phyloP scores from a whole-genome alignment of 495 filamentous ascomycete genomes.

The Penicillium flavigenum region DNA sequence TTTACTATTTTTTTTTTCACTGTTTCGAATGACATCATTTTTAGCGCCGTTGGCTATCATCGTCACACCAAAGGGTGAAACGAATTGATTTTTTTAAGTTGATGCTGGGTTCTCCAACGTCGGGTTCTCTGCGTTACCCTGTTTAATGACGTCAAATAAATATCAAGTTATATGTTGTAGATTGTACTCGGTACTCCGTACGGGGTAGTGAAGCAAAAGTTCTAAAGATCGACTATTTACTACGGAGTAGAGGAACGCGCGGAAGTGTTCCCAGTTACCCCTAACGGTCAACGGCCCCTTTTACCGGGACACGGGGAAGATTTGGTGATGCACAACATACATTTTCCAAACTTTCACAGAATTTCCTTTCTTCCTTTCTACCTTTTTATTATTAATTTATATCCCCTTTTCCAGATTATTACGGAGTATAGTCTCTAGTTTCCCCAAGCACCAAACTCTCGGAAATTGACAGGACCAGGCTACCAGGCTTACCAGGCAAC shows the following conservation, averaged over 20 bases:
- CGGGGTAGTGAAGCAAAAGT: too few species aligned
- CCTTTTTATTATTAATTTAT: constrained; percentile 2
- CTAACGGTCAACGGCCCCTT: constrained; percentile 26
- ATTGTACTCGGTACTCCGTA: too few species aligned
- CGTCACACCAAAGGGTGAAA: neutral
- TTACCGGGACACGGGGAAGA: constrained; percentile 22
- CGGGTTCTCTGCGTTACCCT: constrained; percentile 2
- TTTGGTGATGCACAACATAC: constrained; percentile 29
- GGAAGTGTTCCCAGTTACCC: constrained; percentile 3
- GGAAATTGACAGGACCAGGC: constrained; percentile 30
- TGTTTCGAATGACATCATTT: neutral
- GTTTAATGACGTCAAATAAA: constrained; percentile 1
- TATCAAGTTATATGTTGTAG: too few species aligned
- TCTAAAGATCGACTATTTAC: too few species aligned
- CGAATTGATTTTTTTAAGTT: neutral
- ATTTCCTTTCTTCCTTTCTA: neutral
- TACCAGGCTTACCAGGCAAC: constrained; percentile 5
- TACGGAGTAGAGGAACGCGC: neutral
- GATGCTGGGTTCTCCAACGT: neutral
- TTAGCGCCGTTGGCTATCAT: neutral
- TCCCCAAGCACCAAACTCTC: constrained; percentile 23
- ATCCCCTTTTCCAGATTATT: constrained; percentile 3
- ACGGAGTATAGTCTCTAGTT: constrained; percentile 4
- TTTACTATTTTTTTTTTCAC: neutral
- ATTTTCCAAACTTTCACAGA: neutral